phyloP scores from a whole-genome alignment of 1,284 basidiomycete genomes.

The Fomitopsis betulina region DNA sequence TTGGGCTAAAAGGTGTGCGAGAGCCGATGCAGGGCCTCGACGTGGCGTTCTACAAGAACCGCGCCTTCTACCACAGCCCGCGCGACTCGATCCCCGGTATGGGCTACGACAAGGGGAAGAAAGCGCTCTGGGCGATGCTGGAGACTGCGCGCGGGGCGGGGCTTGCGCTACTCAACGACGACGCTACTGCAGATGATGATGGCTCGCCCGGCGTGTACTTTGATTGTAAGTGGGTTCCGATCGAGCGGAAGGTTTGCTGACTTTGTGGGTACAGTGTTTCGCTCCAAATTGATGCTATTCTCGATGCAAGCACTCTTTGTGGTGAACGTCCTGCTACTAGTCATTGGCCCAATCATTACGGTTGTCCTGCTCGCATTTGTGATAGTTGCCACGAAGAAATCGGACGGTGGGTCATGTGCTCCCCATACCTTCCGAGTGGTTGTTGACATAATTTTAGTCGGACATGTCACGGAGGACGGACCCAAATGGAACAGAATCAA shows the following conservation, averaged over 20 bases:
- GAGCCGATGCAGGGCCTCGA: slow-evolving; percentile 62
- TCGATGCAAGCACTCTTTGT: slow-evolving; percentile 45
- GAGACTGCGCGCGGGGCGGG: slow-evolving; percentile 56
- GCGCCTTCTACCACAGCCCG: slow-evolving; percentile 69
- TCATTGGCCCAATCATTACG: slow-evolving; percentile 54
- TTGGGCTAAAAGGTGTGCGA: slow-evolving; percentile 13
- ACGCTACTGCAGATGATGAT: slow-evolving; percentile 26
- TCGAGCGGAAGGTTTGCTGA: neutral
- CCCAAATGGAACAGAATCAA: slow-evolving; percentile 10
- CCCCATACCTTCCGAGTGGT: neutral
- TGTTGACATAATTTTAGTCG: neutral
- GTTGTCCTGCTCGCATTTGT: slow-evolving; percentile 36
- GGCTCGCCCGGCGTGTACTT: slow-evolving; percentile 53
- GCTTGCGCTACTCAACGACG: slow-evolving; percentile 43
- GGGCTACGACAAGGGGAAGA: slow-evolving; percentile 42
- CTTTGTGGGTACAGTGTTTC: slow-evolving; percentile 48
- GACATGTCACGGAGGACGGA: neutral
- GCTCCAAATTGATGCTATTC: slow-evolving; percentile 48
- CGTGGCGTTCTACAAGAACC: slow-evolving; percentile 66
- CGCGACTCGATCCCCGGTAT: slow-evolving; percentile 45
- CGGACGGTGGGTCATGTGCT: slow-evolving; percentile 11
- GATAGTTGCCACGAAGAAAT: slow-evolving; percentile 16
- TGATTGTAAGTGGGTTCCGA: slow-evolving; percentile 49
- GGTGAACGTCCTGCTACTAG: slow-evolving; percentile 55
- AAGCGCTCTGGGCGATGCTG: slow-evolving; percentile 73